Base-by-base conservation (phyloP, 2,329 filamentous ascomycete species). In the Coccinonectria pachysandricola region DNA sequence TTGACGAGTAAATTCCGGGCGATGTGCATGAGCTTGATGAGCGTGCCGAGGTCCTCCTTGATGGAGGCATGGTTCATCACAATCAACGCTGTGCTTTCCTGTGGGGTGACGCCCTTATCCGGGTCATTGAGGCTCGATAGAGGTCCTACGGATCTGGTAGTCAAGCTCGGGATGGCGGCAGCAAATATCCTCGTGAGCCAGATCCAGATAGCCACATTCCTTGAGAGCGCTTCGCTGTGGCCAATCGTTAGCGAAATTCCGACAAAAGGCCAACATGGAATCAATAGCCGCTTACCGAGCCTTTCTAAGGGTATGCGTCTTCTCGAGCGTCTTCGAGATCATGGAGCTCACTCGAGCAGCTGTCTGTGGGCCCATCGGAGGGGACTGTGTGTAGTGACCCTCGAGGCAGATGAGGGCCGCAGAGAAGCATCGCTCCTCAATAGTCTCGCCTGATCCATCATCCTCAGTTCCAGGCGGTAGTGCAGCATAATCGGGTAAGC, bases 11-110 rank as follows among this genome's bases (percentile, higher is more conserved):
- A 57, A 36, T 79, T 79, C 25, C 74, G 57, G 1, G 72, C 71
- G 43, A 79, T 75, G 34, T 77, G 71, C 68, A 79, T 71, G 31
- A 79, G 56, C 53, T 75, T 77, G 57, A 76, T 77, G 27, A 79
- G 57, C 31, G 72, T 67, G 27, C 70, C 66, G 30, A 79, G 52
- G 31, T 78, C 73, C 32, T 76, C 71, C 42, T 74, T 72, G 32
- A 79, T 60, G 14, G 60, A 59, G 5, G 58, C 60, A 42, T 75
- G 71, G 46, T 79, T 75, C 52, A 71, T 71, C 18, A 75, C 62
- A 33, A 79, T 76, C 19, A 78, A 54, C 10, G 65, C 62, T 2
- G 71, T 75, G 48, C 70, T 74, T 49, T 79, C 73, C 18, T 71
- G 67, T 3, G 70, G 64, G n/a, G 65, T 71, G 28, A 71, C 63